Evolutionary conservation across 805 yeast species (phyloP).

Genomic region (Nakazawaea sp.): DNA sequence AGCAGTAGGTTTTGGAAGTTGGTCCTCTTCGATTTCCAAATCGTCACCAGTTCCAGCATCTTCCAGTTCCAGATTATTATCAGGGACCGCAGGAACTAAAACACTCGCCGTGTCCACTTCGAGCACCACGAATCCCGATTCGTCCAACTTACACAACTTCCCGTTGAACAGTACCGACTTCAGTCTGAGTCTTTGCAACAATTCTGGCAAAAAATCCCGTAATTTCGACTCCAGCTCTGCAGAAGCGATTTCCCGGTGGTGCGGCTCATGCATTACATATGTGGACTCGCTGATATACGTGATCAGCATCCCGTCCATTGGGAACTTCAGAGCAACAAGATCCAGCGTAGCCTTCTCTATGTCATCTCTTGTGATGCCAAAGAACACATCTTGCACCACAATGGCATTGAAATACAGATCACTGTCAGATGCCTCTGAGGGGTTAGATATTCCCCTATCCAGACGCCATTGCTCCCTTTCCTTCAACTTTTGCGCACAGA

Average conservation of each 20-base stretch:
- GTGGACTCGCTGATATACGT: conserved; percentile 35
- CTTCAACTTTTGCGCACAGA: conserved; percentile 23
- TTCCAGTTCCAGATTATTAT: too few species aligned
- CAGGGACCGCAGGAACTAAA: too few species aligned
- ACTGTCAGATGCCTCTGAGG: conserved; percentile 12
- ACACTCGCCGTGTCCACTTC: too few species aligned
- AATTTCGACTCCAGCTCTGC: conserved; percentile 36
- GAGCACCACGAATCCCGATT: conserved; percentile 25
- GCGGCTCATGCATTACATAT: conserved; percentile 32
- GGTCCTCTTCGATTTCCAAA: too few species aligned
- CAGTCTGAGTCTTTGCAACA: conserved; percentile 27
- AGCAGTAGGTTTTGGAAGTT: too few species aligned
- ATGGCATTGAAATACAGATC: conserved; percentile 41
- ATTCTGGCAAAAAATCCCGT: conserved; percentile 28
- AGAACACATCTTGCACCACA: conserved; percentile 41
- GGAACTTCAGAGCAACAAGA: conserved; percentile 13
- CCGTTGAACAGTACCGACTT: conserved; percentile 44
- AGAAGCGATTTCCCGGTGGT: conserved; percentile 25
- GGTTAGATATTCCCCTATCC: conserved; percentile 15
- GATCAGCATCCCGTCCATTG: conserved; percentile 15
- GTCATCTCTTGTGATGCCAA: conserved; percentile 44
- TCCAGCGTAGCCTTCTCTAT: conserved; percentile 26
- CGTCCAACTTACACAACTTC: conserved; percentile 35
- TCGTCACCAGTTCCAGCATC: too few species aligned
- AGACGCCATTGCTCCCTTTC: conserved; percentile 18